Base-by-base conservation (phyloP, 2,329 filamentous ascomycete species). In the Ceratocystiopsis sp. region DNA sequence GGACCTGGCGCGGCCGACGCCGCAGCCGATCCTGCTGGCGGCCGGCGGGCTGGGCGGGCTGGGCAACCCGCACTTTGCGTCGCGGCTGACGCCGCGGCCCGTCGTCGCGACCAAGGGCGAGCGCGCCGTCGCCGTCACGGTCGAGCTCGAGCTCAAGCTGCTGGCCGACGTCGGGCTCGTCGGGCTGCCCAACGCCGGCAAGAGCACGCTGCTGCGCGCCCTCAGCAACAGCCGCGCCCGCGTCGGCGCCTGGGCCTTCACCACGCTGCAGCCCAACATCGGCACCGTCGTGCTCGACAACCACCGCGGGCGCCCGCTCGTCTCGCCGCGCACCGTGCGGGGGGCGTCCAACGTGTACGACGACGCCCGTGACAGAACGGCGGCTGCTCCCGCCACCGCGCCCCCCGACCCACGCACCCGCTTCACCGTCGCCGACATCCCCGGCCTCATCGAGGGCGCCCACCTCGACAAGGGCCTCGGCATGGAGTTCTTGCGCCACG, bases 201-300 rank as follows among this genome's bases (percentile, higher is more conserved):
- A 98, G 62, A 93, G 84, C 57, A 96, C 91, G 0, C 69, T 98
- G 2, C 71, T 96, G 15, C 78, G 91, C 16, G 80, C 87, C 3
- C 65, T 98, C 53, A 93, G 80, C 53, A 87, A 87, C 58, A 93
- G 84, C 57, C 80, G 86, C 46, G 84, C 91, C 2, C 75, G 91
- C 35, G 78, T 98, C 29, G 91, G 91, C 36, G 79, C 83, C 57
- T 98, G 91, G 91, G 89, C 86, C 11, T 98, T 98, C 59, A 98
- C 91, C 3, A 98, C 91, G 0, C 68, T 98, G 10, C 80, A 87
- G 52, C 91, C 91, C 3, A 53, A 93, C 52, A 93, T 98, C 43
- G 91, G 91, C 41, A 98, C 91, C 1, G 85, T 98, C 8, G 80
- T 96, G 14, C 72, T 98, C 12, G 91, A 98, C 59, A 75, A 87